A percentile compares a stretch with the other conserved stretches of the same genome.
Evolutionary conservation across 1,139 yeast genomes (phyloP).

Genomic region (Meyerozyma carpophila): DNA sequence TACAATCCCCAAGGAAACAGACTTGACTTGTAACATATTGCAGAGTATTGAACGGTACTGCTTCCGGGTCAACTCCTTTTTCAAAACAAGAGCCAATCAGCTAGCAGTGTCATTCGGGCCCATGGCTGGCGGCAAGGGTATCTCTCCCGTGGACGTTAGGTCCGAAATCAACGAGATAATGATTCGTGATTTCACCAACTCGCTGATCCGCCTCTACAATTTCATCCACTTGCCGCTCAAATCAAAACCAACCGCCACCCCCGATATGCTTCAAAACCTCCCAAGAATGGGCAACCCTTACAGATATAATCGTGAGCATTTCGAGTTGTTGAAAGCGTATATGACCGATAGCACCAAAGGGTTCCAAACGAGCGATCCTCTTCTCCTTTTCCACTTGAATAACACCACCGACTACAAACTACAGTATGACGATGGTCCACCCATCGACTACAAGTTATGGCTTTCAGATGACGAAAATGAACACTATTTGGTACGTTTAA

Average conservation of each 20-base stretch:
- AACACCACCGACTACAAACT: neutral
- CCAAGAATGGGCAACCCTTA: neutral
- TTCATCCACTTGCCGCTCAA: constrained; percentile 1
- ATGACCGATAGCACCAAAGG: neutral
- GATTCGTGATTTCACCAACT: neutral
- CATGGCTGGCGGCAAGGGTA: neutral
- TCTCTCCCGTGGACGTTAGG: neutral
- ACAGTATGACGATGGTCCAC: neutral
- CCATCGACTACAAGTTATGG: neutral
- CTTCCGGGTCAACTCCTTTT: neutral
- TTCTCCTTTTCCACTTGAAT: neutral
- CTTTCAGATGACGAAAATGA: neutral
- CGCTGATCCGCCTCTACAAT: neutral
- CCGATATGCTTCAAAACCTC: neutral
- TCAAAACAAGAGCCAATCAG: neutral
- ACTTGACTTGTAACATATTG: neutral
- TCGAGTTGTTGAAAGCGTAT: neutral
- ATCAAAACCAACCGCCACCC: neutral
- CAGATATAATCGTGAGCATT: neutral
- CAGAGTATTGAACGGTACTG: neutral
- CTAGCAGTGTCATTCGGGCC: neutral
- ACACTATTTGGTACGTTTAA: neutral
- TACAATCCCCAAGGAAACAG: neutral
- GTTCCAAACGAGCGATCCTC: neutral
- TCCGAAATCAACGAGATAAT: neutral